Conservation (phyloP, 2,329 filamentous ascomycete species). For the Penicillium glabrum region DNA sequence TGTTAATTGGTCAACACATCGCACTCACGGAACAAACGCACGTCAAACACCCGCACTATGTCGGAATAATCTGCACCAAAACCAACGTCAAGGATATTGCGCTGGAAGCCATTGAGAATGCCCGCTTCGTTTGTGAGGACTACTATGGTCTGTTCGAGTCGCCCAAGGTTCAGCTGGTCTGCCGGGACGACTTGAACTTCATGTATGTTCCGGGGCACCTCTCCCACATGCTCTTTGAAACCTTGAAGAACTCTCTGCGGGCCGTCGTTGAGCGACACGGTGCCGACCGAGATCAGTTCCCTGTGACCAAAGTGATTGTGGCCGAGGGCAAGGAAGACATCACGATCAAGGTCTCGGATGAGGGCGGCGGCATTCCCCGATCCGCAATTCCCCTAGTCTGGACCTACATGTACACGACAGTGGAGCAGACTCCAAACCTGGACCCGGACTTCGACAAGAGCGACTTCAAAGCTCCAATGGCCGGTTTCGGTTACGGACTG, state of each 20-base stretch:
- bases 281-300: constrained; percentile 92
- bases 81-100: constrained; percentile 95
- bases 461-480: constrained; percentile 99
- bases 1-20: constrained; percentile 98
- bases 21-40: constrained; percentile 92
- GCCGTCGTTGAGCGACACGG: constrained; percentile 96
- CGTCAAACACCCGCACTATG: constrained; percentile 86
- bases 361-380: constrained; percentile 91
- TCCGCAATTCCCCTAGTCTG: constrained; percentile 96
- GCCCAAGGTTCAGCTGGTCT: constrained; percentile 93
- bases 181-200: constrained; percentile 90
- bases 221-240: constrained; percentile 99
- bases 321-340: constrained; percentile 98
- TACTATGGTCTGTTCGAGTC: constrained; percentile 97
- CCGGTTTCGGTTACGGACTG: constrained; percentile 95
- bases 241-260: constrained; percentile 94
- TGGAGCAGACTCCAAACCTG: constrained; percentile 89
- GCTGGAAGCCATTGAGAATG: constrained; percentile 96
- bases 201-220: constrained; percentile 99
- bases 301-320: constrained; percentile 94
- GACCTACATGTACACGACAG: constrained; percentile 99
- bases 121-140: constrained; percentile 97
- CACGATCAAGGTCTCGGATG: constrained; percentile 96
- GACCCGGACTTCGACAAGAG: constrained; percentile 98
- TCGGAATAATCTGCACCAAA: constrained; percentile 98